These are phyloP conservation scores for Kwoniella sp. DNA, from an alignment of 768 basidiomycete genomes.

Conservation along the genomic window DNA sequence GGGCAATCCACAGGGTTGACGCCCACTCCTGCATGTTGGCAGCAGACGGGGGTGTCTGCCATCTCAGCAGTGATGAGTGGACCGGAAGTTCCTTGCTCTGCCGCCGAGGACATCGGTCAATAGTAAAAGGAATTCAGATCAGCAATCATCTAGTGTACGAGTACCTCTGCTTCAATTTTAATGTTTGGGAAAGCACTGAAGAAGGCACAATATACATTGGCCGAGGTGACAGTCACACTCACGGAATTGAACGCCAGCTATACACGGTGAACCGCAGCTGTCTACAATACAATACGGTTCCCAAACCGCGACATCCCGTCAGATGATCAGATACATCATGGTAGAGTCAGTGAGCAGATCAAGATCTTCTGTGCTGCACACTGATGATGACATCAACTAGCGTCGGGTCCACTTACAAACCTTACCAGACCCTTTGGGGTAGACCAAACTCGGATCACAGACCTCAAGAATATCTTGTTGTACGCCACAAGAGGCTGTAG, in stretches of 20 bases:
- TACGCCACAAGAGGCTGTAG: constrained; percentile 25
- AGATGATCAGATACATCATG: too few species aligned
- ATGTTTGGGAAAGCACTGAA: too few species aligned
- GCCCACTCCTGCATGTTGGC: constrained; percentile 6
- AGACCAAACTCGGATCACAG: constrained; percentile 36
- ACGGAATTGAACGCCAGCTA: constrained; percentile 20
- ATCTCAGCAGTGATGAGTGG: constrained; percentile 4
- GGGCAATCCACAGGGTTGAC: constrained; percentile 10
- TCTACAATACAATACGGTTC: constrained; percentile 6
- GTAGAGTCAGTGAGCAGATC: too few species aligned
- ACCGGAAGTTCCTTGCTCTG: constrained; percentile 8
- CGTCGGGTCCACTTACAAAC: constrained; percentile 29
- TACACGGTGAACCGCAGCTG: constrained; percentile 29
- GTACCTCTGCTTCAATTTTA: too few species aligned
- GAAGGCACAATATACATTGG: too few species aligned
- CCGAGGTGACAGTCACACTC: too few species aligned
- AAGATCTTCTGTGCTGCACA: too few species aligned
- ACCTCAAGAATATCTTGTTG: constrained; percentile 26
- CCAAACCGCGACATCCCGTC: neutral
- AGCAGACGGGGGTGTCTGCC: constrained; percentile 20
- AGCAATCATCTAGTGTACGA: too few species aligned
- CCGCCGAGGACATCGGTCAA: too few species aligned
- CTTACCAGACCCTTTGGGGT: constrained; percentile 23
- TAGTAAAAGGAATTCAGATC: neutral
- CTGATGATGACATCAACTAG: too few species aligned